Base-by-base conservation (phyloP, 169 alveolate genomes). In the Cryptosporidium ubiquitum region DNA sequence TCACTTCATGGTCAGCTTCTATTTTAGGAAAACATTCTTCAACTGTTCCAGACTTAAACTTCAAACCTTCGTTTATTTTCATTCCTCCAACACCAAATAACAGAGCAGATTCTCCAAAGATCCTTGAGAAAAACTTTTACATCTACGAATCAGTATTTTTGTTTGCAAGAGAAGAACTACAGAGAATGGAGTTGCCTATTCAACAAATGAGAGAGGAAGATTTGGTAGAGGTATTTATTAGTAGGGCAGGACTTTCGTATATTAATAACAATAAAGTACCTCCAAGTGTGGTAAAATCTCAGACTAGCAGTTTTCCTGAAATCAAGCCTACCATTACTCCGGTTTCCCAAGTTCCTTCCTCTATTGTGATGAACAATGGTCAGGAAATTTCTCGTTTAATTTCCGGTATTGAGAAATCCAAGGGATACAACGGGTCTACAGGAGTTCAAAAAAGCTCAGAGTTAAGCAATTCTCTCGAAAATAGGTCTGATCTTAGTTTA, bases 51-150 rank as follows among this genome's bases (percentile, higher is more conserved):
- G 64, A 79, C 61, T 3, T 26, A 2, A 20, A 42, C n/a, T 40
- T 47, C 42, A 79, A 49, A 33, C 89, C 89, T 18, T 7, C 31
- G 31, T 79, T 79, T 64, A 58, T 79, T 33, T 61, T 79, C n/a
- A 68, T 61, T 9, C 89, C 89, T 35, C 89, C 89, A 5, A 79
- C 89, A 4, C 89, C 89, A 7, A 79, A 79, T 42, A 79, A 79
- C 33, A 79, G 73, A 64, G 69, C 89, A 3, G 89, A 79, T 33
- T 57, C 89, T 23, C 73, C 39, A 2, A 33, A 16, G 55, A 79
- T 61, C 26, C 42, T 79, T 3, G 75, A 58, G 49, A 58, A 79
- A 39, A 5, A 64, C 3, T 79, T 31, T 23, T 26, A 42, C 10
- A 58, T 79, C 47, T 20, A 47, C 20, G 89, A 79, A 20, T 37